Evolutionary conservation across 257 asterid species (phyloP).

Genomic region (Anisodus tanguticus): DNA sequence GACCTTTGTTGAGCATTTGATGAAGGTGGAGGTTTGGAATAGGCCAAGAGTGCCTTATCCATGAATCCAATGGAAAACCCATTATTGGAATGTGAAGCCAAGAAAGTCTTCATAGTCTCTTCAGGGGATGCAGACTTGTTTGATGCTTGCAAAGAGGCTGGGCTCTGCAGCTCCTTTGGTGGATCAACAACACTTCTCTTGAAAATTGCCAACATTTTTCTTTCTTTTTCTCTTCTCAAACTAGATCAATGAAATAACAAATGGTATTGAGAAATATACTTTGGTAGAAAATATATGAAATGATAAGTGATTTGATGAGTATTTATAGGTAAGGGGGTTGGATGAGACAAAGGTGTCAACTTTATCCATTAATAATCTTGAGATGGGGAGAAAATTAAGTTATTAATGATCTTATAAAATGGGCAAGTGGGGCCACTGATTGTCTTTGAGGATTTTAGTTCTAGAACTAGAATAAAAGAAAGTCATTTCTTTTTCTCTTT

Average conservation of each 20-base stretch:
- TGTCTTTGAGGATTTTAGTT: background rate
- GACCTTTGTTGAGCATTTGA: slow-evolving; percentile 58
- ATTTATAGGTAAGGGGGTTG: slow-evolving; percentile 44
- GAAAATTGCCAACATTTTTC: slow-evolving; percentile 77
- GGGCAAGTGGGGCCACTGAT: background rate
- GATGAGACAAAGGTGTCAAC: slow-evolving; percentile 49
- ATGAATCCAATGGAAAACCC: slow-evolving; percentile 63
- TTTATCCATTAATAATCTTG: slow-evolving; percentile 50
- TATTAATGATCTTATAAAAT: slow-evolving; percentile 9
- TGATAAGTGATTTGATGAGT: slow-evolving; percentile 39
- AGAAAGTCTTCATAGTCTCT: slow-evolving; percentile 61
- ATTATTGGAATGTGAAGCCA: slow-evolving; percentile 54
- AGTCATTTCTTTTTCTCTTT: background rate
- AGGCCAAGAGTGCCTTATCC: slow-evolving; percentile 70
- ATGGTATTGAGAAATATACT: background rate
- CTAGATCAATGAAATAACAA: slow-evolving; percentile 9
- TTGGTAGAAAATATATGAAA: slow-evolving; percentile 22
- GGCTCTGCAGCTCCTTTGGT: slow-evolving; percentile 80
- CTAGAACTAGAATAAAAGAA: background rate
- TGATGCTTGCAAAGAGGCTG: slow-evolving; percentile 46
- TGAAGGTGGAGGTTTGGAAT: slow-evolving; percentile 43
- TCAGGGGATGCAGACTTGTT: slow-evolving; percentile 49
- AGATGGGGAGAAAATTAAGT: slow-evolving; percentile 26
- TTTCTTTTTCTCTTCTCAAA: background rate
- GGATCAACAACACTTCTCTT: slow-evolving; percentile 73